phyloP scores from a whole-genome alignment of 2,329 filamentous ascomycete genomes.

The Hypoxylon sp. region DNA sequence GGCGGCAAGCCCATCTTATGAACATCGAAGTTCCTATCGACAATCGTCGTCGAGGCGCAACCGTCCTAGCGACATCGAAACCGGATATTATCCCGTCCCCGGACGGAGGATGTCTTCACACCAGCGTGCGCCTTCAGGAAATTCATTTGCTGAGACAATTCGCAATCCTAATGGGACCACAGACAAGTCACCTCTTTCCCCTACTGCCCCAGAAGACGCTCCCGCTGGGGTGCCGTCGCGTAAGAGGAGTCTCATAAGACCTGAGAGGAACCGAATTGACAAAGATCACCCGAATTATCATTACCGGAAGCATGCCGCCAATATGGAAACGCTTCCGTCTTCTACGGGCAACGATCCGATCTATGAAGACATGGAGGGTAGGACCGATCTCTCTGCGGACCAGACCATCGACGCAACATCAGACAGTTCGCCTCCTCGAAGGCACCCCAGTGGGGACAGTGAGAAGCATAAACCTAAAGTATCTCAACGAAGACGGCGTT shows the following conservation, averaged over 20 bases:
- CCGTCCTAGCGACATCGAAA: conserved; percentile 77
- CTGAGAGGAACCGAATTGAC: conserved; percentile 88
- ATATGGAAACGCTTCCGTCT: conserved; percentile 91
- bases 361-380: conserved; percentile 80
- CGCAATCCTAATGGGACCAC: conserved; percentile 66
- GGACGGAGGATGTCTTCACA: conserved; percentile 59
- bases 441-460: conserved; percentile 54
- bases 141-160: conserved; percentile 71
- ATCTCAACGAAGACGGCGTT: conserved; percentile 57
- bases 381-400: conserved; percentile 66
- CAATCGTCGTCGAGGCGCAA: conserved; percentile 76
- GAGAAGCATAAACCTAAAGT: conserved; percentile 56
- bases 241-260: conserved; percentile 90
- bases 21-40: conserved; percentile 74
- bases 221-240: conserved; percentile 59
- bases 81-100: conserved; percentile 62
- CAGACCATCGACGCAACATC: conserved; percentile 62
- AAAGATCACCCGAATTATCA: conserved; percentile 93
- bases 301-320: conserved; percentile 93
- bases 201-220: conserved; percentile 56
- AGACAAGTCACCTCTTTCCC: conserved; percentile 69
- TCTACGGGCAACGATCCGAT: conserved; percentile 93
- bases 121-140: conserved; percentile 69
- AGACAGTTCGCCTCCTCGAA: conserved; percentile 58
- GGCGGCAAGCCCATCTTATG: conserved; percentile 67